Evolutionary conservation across 2,329 filamentous ascomycete species (phyloP).

Genomic region (Chalaropsis thielavioides): DNA sequence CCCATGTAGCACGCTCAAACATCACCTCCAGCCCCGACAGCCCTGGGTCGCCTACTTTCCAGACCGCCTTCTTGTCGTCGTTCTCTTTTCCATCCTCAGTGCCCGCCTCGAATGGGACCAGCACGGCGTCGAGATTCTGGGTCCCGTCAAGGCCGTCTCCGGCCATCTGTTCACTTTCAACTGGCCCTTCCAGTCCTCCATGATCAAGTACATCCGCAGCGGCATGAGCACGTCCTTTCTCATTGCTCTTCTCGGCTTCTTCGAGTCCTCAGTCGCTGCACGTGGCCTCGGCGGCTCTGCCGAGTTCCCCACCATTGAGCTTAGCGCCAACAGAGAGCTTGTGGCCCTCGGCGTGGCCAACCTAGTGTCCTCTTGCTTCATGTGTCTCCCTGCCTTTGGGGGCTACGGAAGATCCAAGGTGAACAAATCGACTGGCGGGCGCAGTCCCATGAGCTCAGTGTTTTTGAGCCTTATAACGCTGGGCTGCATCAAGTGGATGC

Average conservation of each 20-base stretch:
- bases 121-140: conserved; percentile 69
- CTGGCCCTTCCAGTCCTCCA: conserved; percentile 65
- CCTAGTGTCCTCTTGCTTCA: conserved; percentile 79
- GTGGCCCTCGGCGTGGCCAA: conserved; percentile 86
- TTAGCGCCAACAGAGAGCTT: conserved; percentile 86
- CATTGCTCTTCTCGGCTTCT: conserved; percentile 92
- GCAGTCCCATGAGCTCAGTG: conserved; percentile 85
- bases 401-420: conserved; percentile 94
- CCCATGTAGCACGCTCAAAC: conserved; percentile 50
- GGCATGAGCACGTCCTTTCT: conserved; percentile 85
- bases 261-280: conserved; percentile 90
- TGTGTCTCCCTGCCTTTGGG: conserved; percentile 84
- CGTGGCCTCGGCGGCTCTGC: conserved; percentile 66
- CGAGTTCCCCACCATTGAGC: conserved; percentile 60
- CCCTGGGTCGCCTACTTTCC: conserved; percentile 76
- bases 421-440: conserved; percentile 80
- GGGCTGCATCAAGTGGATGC: conserved; percentile 62
- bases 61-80: conserved; percentile 80
- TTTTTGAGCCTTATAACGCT: conserved; percentile 72
- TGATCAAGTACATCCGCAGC: conserved; percentile 70
- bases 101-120: conserved; percentile 65
- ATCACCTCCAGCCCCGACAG: conserved; percentile 61
- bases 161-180: conserved; percentile 65
- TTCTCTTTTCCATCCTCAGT: conserved; percentile 66
- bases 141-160: conserved; percentile 58